Evolutionary conservation across 208 protist genomes (phyloP), one percentile per base, ranked within the genome.

Genomic region (Acanthamoeba royreba): DNA sequence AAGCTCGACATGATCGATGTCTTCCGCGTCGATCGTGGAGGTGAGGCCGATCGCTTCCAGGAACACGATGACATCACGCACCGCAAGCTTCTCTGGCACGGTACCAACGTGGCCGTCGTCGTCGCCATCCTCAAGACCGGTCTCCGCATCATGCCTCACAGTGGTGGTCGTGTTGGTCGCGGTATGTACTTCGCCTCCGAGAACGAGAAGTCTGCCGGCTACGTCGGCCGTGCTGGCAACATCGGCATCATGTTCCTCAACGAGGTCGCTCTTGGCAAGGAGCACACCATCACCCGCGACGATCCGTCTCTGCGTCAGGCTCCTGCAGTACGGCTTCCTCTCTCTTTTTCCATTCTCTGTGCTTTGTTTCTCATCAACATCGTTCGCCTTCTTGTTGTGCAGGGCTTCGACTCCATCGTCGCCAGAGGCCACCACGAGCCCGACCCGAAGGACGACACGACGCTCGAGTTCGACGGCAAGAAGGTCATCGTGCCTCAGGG

Each of bases 121-220:
- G 95, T 89, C 49, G 95, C 95, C 55, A 96, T 96, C 45, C 43
- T 96, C 11, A 77, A 35, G 17, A 66, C 88, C 15, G 95, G 95
- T 31, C 93, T 96, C 35, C 93, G 96, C 79, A 97, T 97, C 93
- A 97, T 97, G 95, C 96, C 96, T 15, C 87, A 95, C 87, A 83
- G 92, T 0, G 96, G 96, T 63, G 95, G 95, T 58, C 95, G 95
- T n/a, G 95, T 97, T n/a, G 96, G 96, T 40, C 33, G 55, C 19
- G 95, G 95, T 46, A 93, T 97, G 43, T 97, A 97, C 93, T 92
- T 97, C 28, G 96, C 96, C 45, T 81, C 91, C 22, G 52, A 85
- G 86, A 79, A 94, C 53, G 38, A 43, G 22, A 97, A 97, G 93
- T 96, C 95, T 31, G 94, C 87, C 25, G 66, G 72, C 28, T 97